Percentiles rank a stretch among this genome's conserved stretches.
phyloP scores from a whole-genome alignment of 2,329 filamentous ascomycete genomes.

The Catunica adiposa region DNA sequence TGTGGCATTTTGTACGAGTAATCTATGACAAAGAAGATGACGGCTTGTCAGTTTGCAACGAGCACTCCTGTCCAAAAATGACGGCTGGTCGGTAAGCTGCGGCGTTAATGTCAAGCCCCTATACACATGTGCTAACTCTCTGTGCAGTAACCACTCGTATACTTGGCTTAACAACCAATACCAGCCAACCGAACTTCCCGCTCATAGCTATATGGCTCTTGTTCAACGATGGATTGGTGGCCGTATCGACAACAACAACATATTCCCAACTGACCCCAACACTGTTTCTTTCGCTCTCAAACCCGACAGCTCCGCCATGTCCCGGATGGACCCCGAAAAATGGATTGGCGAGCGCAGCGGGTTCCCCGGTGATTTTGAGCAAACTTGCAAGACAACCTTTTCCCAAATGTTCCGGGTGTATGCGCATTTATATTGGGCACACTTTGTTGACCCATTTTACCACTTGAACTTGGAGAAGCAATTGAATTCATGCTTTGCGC shows the following conservation, averaged over 20 bases:
- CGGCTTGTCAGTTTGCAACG: constrained; percentile 57
- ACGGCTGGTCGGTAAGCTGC: constrained; percentile 59
- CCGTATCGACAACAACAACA: constrained; percentile 60
- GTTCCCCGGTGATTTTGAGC: constrained; percentile 61
- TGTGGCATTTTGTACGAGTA: constrained; percentile 66
- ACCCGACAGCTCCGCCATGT: constrained; percentile 32
- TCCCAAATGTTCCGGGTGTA: constrained; percentile 85
- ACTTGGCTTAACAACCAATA: constrained; percentile 69
- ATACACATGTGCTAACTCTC: background rate
- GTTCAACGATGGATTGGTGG: constrained; percentile 78
- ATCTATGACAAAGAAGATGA: constrained; percentile 60
- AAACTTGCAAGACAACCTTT: constrained; percentile 67
- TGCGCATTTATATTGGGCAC: constrained; percentile 75
- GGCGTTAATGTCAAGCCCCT: background rate
- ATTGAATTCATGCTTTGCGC: constrained; percentile 56
- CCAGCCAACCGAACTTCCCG: constrained; percentile 62
- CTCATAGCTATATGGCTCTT: constrained; percentile 65
- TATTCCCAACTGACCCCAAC: constrained; percentile 62
- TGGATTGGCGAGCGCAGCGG: constrained; percentile 72
- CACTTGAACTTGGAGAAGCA: constrained; percentile 52
- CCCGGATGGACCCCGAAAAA: constrained; percentile 29
- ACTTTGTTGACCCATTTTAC: constrained; percentile 58
- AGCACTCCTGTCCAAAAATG: constrained; percentile 66
- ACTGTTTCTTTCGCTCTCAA: constrained; percentile 37
- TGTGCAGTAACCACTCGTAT: constrained; percentile 55